A percentile compares a stretch with the other conserved stretches of the same genome.
Conservation (phyloP, 345 rosid genomes). For the Fremontodendron californicum region DNA sequence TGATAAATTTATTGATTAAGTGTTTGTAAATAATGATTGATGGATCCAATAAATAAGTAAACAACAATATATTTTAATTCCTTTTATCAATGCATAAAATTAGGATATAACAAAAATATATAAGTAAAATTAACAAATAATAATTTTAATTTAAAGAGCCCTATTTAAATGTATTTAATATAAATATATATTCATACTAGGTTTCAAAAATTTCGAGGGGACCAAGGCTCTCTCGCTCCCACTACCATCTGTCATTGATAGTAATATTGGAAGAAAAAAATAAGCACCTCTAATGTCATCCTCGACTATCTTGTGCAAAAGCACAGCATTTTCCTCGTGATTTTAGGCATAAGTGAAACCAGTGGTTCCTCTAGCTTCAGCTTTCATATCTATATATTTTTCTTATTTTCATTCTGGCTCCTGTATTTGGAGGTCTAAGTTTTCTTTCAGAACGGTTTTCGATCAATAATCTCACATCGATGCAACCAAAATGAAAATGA, state of each 20-base stretch:
- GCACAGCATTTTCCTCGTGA: background rate
- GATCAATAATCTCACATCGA: background rate
- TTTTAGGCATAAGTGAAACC: background rate
- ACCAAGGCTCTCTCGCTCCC: background rate
- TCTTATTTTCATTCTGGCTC: background rate
- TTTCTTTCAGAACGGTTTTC: background rate
- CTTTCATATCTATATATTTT: background rate
- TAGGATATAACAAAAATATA: too few species aligned
- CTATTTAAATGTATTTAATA: too few species aligned
- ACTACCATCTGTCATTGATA: background rate
- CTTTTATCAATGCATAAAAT: too few species aligned
- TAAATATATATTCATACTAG: too few species aligned
- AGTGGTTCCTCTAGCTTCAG: background rate
- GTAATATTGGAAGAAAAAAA: background rate
- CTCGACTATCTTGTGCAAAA: background rate
- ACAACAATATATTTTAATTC: too few species aligned
- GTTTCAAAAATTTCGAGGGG: background rate
- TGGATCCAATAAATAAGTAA: too few species aligned
- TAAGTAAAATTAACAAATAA: too few species aligned
- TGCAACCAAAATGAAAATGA: background rate
- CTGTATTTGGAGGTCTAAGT: background rate
- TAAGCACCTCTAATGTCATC: background rate
- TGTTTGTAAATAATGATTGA: too few species aligned
- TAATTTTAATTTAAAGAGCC: too few species aligned
- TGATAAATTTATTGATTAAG: too few species aligned